A percentile compares a stretch with the other conserved stretches of the same genome.
These are phyloP conservation scores for Phytophthora tubulina DNA, from an alignment of 352 stramenopile genomes.

Conservation along the genomic window DNA sequence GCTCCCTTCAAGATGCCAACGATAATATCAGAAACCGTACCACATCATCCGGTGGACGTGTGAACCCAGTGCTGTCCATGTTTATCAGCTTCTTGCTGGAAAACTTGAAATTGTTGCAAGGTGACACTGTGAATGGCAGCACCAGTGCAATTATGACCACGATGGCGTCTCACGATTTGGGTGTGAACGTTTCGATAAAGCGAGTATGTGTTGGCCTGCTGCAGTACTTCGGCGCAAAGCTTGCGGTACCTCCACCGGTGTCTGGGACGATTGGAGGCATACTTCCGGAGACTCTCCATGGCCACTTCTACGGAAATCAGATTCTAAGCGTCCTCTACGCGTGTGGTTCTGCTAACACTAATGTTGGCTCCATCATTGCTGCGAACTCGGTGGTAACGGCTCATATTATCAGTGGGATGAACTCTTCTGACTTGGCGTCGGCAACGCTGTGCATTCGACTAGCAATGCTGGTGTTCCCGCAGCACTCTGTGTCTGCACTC, in stretches of 20 bases:
- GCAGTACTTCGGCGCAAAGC: slow-evolving; percentile 56
- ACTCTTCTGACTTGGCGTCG: slow-evolving; percentile 66
- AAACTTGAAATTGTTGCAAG: slow-evolving; percentile 57
- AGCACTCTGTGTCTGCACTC: slow-evolving; percentile 78
- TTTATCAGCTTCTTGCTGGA: slow-evolving; percentile 74
- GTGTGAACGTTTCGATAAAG: slow-evolving; percentile 60
- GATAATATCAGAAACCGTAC: slow-evolving; percentile 25
- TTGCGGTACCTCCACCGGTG: slow-evolving; percentile 14
- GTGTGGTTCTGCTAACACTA: slow-evolving; percentile 70
- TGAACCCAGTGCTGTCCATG: slow-evolving; percentile 64
- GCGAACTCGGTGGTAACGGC: slow-evolving; percentile 60
- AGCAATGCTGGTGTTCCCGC: slow-evolving; percentile 84
- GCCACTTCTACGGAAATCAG: slow-evolving; percentile 83
- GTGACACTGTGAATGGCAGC: slow-evolving; percentile 5
- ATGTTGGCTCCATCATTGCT: slow-evolving; percentile 74
- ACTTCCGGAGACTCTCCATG: slow-evolving; percentile 42
- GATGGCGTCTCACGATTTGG: slow-evolving; percentile 12
- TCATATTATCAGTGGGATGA: slow-evolving; percentile 75
- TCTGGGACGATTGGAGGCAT: neutral
- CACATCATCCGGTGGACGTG: slow-evolving; percentile 6
- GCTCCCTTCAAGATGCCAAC: slow-evolving; percentile 55
- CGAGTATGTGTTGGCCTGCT: slow-evolving; percentile 74
- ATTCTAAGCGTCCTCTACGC: slow-evolving; percentile 76
- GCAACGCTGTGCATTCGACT: slow-evolving; percentile 85
- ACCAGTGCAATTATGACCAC: neutral